Evolutionary conservation across 352 stramenopile species (phyloP), one percentile per base, ranked within the genome.

Genomic region (Aphanomyces stellatus): DNA sequence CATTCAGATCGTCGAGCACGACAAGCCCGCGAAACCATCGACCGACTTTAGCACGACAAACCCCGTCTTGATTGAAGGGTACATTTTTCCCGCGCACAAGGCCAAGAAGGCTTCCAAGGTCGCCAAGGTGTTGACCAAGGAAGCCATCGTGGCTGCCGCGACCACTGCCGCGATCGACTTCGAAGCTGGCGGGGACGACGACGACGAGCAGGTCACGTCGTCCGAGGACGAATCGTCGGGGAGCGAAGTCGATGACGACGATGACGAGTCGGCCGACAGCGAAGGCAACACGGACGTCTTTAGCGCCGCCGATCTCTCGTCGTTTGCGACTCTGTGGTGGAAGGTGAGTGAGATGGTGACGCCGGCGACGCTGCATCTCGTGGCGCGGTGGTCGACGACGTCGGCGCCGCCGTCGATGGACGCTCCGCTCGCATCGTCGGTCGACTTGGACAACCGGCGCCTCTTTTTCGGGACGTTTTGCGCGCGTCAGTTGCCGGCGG

Each of bases 51-150:
- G 82, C 0, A 77, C 76, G 2, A 56, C 78, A 25, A 80, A 94
- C 27, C 81, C 83, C 1, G 77, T 87, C 49, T 72, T 88, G 22
- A 92, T 94, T 35, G 86, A 94, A 63, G 86, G 86, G 43, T 92
- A 90, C 60, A 75, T 92, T 49, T 94, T 94, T 55, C 86, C 86
- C 31, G 74, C 78, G 42, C 86, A 94, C 74, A 94, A 94, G 69
- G 63, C 81, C 27, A 67, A 67, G 10, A 56, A 57, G 15, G 60
- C 60, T 17, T 28, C 60, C n/a, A 79, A 78, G 62, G 43, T 89
- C 24, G 85, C 83, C 4, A 90, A 88, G 48, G 88, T 87, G 61
- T 76, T 94, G 30, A 69, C 85, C 28, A 65, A 71, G 60, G 49
- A 15, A 24, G 11, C 13, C 22, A 43, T 8, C 17, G 17, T 17